phyloP scores from a whole-genome alignment of 2,329 filamentous ascomycete genomes.

The Cladosporium sp. region DNA sequence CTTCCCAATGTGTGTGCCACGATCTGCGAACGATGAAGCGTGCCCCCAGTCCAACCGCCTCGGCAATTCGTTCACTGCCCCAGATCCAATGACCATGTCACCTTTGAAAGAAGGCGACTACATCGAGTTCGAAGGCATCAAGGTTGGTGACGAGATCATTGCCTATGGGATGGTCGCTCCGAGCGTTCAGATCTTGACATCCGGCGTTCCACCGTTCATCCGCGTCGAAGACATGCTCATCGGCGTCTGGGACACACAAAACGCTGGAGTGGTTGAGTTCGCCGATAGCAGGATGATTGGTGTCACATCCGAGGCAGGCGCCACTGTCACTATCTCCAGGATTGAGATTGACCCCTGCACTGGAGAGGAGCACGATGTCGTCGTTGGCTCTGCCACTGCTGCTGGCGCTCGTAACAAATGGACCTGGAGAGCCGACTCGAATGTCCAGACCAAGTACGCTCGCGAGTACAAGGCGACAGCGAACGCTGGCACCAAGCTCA shows the following conservation, averaged over 20 bases:
- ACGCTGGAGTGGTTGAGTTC: constrained; percentile 31
- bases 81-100: constrained; percentile 38
- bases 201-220: constrained; percentile 34
- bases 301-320: constrained; percentile 37
- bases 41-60: constrained; percentile 37
- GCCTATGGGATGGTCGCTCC: constrained; percentile 35
- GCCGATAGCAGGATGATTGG: constrained; percentile 32
- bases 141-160: constrained; percentile 32
- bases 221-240: constrained; percentile 41
- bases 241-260: constrained; percentile 35
- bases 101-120: constrained; percentile 40
- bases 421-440: constrained; percentile 31
- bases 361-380: constrained; percentile 34
- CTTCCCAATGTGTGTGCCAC: constrained; percentile 52
- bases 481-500: constrained; percentile 30
- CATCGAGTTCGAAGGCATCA: constrained; percentile 38
- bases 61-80: constrained; percentile 28
- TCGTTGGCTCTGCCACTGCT: constrained; percentile 33
- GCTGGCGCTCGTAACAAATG: constrained; percentile 24
- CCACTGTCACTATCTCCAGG: constrained; percentile 34
- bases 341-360: constrained; percentile 43
- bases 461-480: constrained; percentile 40
- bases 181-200: constrained; percentile 38
- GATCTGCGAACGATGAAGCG: constrained; percentile 33
- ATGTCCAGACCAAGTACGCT: constrained; percentile 32